Conservation (phyloP, 257 asterid genomes). For the Cinchona pubescens region DNA sequence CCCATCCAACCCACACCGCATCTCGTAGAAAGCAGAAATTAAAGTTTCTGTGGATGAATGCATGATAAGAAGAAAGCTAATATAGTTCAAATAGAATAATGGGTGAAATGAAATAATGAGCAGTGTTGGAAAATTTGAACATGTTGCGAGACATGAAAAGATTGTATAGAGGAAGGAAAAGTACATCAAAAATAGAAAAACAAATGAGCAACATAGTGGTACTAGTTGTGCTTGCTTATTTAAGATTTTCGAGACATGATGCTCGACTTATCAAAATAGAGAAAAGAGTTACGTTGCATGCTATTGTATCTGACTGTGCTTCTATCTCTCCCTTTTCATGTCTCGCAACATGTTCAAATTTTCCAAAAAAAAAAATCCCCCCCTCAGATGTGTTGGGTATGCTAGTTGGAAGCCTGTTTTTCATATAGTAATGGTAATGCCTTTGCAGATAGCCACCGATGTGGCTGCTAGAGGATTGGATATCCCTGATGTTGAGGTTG, state of each 20-base stretch:
- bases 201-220: not conserved
- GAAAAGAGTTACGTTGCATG: not conserved
- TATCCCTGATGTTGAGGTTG: constrained; percentile 96
- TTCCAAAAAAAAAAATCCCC: too few relatives aligned
- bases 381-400: not conserved
- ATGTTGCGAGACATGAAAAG: not conserved
- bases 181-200: too few relatives aligned
- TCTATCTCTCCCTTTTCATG: too few relatives aligned
- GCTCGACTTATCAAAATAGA: not conserved
- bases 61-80: not conserved
- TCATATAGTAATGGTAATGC: not conserved
- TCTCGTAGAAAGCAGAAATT: not conserved
- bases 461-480: constrained; percentile 98
- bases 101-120: not conserved
- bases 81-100: too few relatives aligned
- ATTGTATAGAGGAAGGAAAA: too few relatives aligned
- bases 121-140: not conserved
- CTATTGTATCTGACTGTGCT: not conserved
- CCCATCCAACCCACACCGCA: not conserved
- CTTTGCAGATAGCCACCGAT: constrained; percentile 90
- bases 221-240: not conserved
- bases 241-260: too few relatives aligned
- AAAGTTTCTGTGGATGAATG: not conserved
- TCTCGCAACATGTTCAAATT: too few relatives aligned
- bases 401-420: not conserved